Percentiles rank a stretch among this genome's conserved stretches.
Conservation (phyloP, 352 stramenopile species). For the Pythium brachiatum region DNA sequence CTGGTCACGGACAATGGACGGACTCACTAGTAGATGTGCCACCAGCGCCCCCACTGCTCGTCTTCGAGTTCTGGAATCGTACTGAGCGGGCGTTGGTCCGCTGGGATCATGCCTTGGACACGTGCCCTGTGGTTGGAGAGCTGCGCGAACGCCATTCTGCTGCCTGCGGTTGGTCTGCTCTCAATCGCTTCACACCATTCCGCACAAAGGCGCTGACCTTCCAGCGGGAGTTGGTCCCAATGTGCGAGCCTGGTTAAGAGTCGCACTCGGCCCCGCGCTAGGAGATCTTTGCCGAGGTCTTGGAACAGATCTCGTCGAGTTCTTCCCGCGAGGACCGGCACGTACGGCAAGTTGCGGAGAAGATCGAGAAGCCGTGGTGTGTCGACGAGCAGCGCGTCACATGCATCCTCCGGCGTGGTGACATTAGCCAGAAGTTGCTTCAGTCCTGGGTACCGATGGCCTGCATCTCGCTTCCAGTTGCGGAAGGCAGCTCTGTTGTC, state of each 20-base stretch:
- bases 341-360: neutral
- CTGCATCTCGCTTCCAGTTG: neutral
- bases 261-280: neutral
- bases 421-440: neutral
- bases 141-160: neutral
- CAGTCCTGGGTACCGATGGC: neutral
- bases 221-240: neutral
- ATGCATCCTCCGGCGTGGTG: neutral
- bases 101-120: neutral
- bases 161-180: neutral
- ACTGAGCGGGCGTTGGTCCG: neutral
- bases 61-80: neutral
- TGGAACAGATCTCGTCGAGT: neutral
- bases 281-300: neutral
- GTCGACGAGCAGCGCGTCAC: neutral
- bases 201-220: neutral
- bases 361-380: neutral
- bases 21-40: neutral
- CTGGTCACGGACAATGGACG: neutral
- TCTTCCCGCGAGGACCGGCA: neutral
- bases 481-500: neutral
- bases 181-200: neutral
- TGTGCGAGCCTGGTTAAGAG: neutral
- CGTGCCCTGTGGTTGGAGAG: neutral
- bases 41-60: constrained; percentile 1